These are phyloP conservation scores for Exophiala lecanii-corni DNA, from an alignment of 2,329 filamentous ascomycete genomes.

Conservation along the genomic window DNA sequence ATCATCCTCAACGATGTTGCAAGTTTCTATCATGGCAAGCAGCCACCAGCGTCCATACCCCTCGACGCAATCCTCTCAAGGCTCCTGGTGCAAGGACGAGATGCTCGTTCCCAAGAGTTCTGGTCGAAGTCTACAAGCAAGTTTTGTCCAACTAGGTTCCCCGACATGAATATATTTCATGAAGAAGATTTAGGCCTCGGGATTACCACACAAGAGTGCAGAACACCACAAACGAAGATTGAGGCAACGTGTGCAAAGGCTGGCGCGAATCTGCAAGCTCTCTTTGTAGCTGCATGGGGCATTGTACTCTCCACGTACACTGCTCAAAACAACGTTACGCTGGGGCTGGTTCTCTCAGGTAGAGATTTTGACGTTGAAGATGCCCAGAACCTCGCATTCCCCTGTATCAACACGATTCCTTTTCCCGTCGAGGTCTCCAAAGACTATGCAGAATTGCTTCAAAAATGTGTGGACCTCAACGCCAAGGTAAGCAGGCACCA, in stretches of 20 bases:
- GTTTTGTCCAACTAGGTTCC: constrained; percentile 65
- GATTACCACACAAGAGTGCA: constrained; percentile 36
- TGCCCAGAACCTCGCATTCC: constrained; percentile 57
- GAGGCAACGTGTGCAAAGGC: constrained; percentile 52
- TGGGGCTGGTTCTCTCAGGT: constrained; percentile 77
- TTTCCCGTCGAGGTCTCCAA: constrained; percentile 55
- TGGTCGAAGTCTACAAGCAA: constrained; percentile 57
- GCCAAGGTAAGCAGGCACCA: constrained; percentile 63
- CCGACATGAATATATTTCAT: constrained; percentile 63
- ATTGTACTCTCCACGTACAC: constrained; percentile 69
- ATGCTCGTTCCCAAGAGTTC: constrained; percentile 44
- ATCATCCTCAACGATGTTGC: constrained; percentile 59
- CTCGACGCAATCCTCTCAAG: constrained; percentile 42
- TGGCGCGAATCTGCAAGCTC: constrained; percentile 70
- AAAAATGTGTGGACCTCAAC: constrained; percentile 62
- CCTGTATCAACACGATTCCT: constrained; percentile 78
- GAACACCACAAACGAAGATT: constrained; percentile 43
- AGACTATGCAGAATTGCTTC: constrained; percentile 55
- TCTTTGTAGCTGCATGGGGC: constrained; percentile 74
- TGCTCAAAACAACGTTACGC: constrained; percentile 68
- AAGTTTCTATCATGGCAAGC: constrained; percentile 33
- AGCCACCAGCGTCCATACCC: constrained; percentile 23
- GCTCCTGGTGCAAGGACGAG: constrained; percentile 35
- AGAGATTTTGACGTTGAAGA: constrained; percentile 57
- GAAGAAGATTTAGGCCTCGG: constrained; percentile 31